Conservation (phyloP, 2,329 filamentous ascomycete species). For the Monosporascus sp. region DNA sequence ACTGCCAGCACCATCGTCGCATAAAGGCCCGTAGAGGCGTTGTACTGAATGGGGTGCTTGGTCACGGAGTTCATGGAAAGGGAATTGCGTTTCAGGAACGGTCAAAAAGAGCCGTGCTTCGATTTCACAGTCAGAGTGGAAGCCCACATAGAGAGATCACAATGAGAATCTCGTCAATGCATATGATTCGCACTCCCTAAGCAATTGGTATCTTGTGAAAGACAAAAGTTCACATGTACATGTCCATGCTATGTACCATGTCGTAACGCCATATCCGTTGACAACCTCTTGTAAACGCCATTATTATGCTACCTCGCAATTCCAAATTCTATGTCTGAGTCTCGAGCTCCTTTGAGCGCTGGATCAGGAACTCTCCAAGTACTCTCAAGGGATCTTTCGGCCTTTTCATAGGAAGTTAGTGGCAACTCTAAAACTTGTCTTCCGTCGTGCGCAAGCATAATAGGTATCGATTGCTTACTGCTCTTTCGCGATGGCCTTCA, state of each 20-base stretch:
- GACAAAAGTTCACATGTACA: background rate
- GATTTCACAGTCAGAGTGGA: conserved; percentile 14
- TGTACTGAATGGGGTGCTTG: conserved; percentile 18
- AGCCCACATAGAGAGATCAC: conserved; percentile 12
- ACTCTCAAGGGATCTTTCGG: conserved; percentile 64
- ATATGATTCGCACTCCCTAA: background rate
- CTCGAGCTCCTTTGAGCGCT: conserved; percentile 63
- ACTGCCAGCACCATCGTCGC: conserved; percentile 92
- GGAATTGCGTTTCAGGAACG: conserved; percentile 24
- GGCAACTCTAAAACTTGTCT: background rate
- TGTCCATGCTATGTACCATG: conserved; percentile 6
- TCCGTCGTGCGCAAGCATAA: background rate
- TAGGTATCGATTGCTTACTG: conserved; percentile 41
- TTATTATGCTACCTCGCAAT: conserved; percentile 5
- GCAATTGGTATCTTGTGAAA: conserved; percentile 22
- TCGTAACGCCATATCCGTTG: conserved; percentile 8
- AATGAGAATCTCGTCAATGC: conserved; percentile 10
- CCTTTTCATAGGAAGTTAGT: conserved; percentile 29
- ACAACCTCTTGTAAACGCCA: conserved; percentile 18
- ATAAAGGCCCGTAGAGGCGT: conserved; percentile 47
- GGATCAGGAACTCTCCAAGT: conserved; percentile 65
- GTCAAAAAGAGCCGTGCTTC: conserved; percentile 13
- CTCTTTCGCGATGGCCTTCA: conserved; percentile 67
- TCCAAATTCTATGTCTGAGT: conserved; percentile 6
- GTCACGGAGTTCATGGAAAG: conserved; percentile 29